Evolutionary conservation across 2,329 filamentous ascomycete genomes (phyloP).

Genomic region (Colletotrichum incanum): DNA sequence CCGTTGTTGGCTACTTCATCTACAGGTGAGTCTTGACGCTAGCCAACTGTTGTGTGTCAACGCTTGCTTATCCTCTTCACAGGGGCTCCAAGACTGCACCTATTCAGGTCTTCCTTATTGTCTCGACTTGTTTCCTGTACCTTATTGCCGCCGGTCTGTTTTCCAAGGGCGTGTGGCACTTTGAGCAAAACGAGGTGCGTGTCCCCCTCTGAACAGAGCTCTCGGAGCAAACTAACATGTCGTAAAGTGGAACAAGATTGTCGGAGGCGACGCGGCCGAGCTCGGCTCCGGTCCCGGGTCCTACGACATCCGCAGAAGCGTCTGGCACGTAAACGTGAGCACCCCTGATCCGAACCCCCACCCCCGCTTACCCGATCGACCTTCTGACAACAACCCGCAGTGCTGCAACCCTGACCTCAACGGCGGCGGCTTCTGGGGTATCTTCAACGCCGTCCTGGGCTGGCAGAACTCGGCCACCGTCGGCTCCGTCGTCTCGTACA

Average conservation of each 20-base stretch:
- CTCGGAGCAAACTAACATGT: neutral
- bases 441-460: slow-evolving; percentile 81
- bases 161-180: slow-evolving; percentile 80
- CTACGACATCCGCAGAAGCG: slow-evolving; percentile 82
- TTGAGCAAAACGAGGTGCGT: slow-evolving; percentile 70
- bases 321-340: slow-evolving; percentile 86
- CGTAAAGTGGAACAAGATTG: slow-evolving; percentile 71
- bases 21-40: slow-evolving; percentile 71
- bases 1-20: slow-evolving; percentile 76
- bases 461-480: slow-evolving; percentile 58
- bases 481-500: slow-evolving; percentile 45
- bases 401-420: slow-evolving; percentile 76
- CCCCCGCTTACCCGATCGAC: slow-evolving; percentile 35
- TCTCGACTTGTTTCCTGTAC: slow-evolving; percentile 85
- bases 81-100: slow-evolving; percentile 51
- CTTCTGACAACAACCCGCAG: slow-evolving; percentile 55
- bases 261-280: slow-evolving; percentile 69
- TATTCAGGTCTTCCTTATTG: slow-evolving; percentile 80
- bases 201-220: neutral
- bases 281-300: slow-evolving; percentile 76
- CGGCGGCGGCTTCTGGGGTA: slow-evolving; percentile 79
- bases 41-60: too few relatives aligned
- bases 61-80: slow-evolving; percentile 59
- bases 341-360: slow-evolving; percentile 29
- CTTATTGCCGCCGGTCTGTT: slow-evolving; percentile 86